Evolutionary conservation across 495 filamentous ascomycete species (phyloP), one percentile per base, ranked within the genome.

Genomic region (Oleoguttula mirabilis): DNA sequence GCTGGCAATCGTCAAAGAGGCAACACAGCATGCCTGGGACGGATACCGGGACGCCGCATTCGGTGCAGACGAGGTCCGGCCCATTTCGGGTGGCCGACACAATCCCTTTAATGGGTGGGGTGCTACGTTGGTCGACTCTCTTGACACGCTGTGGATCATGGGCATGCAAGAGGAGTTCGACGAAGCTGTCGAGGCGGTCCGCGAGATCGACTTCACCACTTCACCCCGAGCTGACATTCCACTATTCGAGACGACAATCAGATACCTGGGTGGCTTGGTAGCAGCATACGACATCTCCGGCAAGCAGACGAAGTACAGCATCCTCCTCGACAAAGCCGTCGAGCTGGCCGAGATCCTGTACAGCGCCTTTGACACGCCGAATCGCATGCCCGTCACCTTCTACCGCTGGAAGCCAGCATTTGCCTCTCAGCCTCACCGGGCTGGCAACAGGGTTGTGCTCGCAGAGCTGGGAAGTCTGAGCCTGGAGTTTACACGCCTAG

Each of bases 111-210:
- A 80, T 57, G 84, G 84, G 17, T 98, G 90, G 90, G 90, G 82
- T 16, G 90, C 90, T 3, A 95, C 90, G 2, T 57, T 98, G 45
- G 86, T 98, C 3, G 90, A 98, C 64, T 61, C 80, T n/a, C 65
- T 98, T 27, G 90, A 98, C 60, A 92, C 88, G 0, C 64, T 98
- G 12, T 96, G 87, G 86, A 90, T 98, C 44, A 94, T 95, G 86
- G 87, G 76, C 6, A 54, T 96, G 60, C 77, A 83, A 58, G 69
- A 83, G 5, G 88, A 96, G 50, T 98, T 96, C 58, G 76, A 87
- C 37, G 84, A 88, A 42, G 90, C 87, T 11, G 71, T 85, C 10
- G 67, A 79, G 42, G 76, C 72, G 17, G 77, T 95, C 28, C 71
- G 72, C 46, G 66, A 77, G 41, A 93, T 96, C 45, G 85, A 98